Evolutionary conservation across 805 yeast genomes (phyloP).

Genomic region (Candida maris): DNA sequence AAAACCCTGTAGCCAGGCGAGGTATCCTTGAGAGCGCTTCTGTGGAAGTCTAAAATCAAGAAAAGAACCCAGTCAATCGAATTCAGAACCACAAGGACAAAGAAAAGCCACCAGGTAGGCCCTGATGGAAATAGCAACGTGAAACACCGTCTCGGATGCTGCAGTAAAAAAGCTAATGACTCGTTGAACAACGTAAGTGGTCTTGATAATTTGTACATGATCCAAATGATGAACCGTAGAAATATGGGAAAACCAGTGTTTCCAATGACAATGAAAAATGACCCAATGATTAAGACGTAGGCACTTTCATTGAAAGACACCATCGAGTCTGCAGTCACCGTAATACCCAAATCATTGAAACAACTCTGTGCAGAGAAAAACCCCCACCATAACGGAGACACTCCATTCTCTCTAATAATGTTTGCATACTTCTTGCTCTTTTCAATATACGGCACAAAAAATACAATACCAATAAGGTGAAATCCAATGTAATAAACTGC

Average conservation of each 20-base stretch:
- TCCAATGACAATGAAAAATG: slow-evolving; percentile 81
- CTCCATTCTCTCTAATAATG: slow-evolving; percentile 50
- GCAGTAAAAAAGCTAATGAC: slow-evolving; percentile 79
- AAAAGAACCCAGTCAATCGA: slow-evolving; percentile 76
- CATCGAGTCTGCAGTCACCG: slow-evolving; percentile 83
- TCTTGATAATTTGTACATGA: slow-evolving; percentile 61
- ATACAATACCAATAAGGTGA: slow-evolving; percentile 51
- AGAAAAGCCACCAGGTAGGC: slow-evolving; percentile 93
- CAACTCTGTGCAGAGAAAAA: slow-evolving; percentile 76
- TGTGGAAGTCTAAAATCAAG: slow-evolving; percentile 68
- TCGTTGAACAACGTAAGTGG: slow-evolving; percentile 65
- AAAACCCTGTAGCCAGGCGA: slow-evolving; percentile 67
- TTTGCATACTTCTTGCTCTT: slow-evolving; percentile 38
- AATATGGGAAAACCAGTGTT: slow-evolving; percentile 92
- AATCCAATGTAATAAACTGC: slow-evolving; percentile 71
- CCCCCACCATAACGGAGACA: slow-evolving; percentile 90
- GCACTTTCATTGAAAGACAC: slow-evolving; percentile 56
- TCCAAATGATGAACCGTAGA: slow-evolving; percentile 79
- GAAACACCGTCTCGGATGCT: slow-evolving; percentile 96
- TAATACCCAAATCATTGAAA: slow-evolving; percentile 82
- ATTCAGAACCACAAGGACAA: slow-evolving; percentile 69
- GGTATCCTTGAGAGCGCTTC: slow-evolving; percentile 46
- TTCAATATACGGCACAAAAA: slow-evolving; percentile 62
- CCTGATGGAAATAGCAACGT: slow-evolving; percentile 86
- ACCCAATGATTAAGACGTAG: slow-evolving; percentile 58